These are phyloP conservation scores for Candida takata DNA, from an alignment of 805 yeast genomes.

Conservation along the genomic window DNA sequence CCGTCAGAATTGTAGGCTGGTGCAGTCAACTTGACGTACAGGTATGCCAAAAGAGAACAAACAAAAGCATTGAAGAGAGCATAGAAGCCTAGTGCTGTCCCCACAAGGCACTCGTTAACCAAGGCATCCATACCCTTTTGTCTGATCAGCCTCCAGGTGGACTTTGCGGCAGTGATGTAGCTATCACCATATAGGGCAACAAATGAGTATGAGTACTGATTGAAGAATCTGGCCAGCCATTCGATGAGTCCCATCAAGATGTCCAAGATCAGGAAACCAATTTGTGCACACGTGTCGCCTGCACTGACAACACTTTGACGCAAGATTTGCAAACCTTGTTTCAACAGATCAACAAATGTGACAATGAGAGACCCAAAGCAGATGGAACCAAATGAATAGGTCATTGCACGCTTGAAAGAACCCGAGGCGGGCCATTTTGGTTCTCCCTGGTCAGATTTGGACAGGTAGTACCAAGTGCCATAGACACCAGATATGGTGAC, in stretches of 20 bases:
- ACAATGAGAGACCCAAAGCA: conserved; percentile 79
- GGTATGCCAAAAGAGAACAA: conserved; percentile 53
- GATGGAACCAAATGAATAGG: conserved; percentile 85
- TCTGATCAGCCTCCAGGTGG: conserved; percentile 71
- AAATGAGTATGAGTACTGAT: conserved; percentile 84
- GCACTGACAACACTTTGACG: conserved; percentile 45
- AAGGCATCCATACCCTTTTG: conserved; percentile 80
- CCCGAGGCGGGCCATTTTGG: conserved; percentile 78
- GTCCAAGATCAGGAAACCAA: conserved; percentile 47
- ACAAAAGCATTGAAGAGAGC: conserved; percentile 64
- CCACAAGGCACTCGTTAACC: conserved; percentile 76
- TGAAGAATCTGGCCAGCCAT: conserved; percentile 80
- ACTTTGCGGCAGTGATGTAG: conserved; percentile 69
- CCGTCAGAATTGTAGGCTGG: conserved; percentile 61
- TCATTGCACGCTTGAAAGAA: conserved; percentile 70
- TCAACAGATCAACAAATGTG: conserved; percentile 60
- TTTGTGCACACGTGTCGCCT: conserved; percentile 46
- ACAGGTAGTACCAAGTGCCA: conserved; percentile 88
- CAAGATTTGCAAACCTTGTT: conserved; percentile 44
- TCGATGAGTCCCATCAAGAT: conserved; percentile 58
- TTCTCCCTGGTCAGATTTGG: conserved; percentile 67
- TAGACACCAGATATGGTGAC: conserved; percentile 76
- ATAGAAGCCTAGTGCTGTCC: conserved; percentile 72
- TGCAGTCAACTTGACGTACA: conserved; percentile 59
- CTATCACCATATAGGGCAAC: conserved; percentile 81